A percentile compares a stretch with the other conserved stretches of the same genome.
These are phyloP conservation scores for Pseudogymnoascus sp. DNA, from an alignment of 2,329 filamentous ascomycete species.

Conservation along the genomic window DNA sequence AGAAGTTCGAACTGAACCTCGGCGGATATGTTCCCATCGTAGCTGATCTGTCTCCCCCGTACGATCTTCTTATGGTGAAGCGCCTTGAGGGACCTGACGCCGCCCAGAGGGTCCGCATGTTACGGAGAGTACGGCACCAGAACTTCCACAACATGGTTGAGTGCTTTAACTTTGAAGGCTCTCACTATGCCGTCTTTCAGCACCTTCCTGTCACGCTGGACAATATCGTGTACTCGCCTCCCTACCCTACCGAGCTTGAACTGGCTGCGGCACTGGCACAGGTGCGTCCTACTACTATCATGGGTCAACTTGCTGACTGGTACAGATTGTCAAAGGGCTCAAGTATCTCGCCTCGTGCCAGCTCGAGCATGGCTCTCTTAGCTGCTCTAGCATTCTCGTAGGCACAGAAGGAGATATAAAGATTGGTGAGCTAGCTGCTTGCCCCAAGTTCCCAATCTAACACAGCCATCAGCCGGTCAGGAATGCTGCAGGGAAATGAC, in stretches of 20 bases:
- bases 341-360: background rate
- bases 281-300: slow-evolving; percentile 14
- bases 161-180: slow-evolving; percentile 16
- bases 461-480: slow-evolving; percentile 13
- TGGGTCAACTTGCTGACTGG: background rate
- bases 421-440: slow-evolving; percentile 16
- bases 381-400: slow-evolving; percentile 19
- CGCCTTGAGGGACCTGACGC: slow-evolving; percentile 14
- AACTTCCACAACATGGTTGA: slow-evolving; percentile 18
- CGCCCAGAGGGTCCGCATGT: slow-evolving; percentile 15
- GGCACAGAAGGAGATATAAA: slow-evolving; percentile 17
- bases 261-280: slow-evolving; percentile 17
- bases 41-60: slow-evolving; percentile 13
- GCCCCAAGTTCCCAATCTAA: background rate
- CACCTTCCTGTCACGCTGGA: slow-evolving; percentile 19
- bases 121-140: slow-evolving; percentile 15
- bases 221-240: slow-evolving; percentile 15
- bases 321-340: background rate
- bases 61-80: slow-evolving; percentile 18
- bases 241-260: slow-evolving; percentile 16
- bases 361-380: slow-evolving; percentile 18
- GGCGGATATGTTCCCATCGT: slow-evolving; percentile 14
- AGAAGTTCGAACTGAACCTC: slow-evolving; percentile 16
- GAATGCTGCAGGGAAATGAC: slow-evolving; percentile 14
- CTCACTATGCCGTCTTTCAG: slow-evolving; percentile 19